phyloP scores from a whole-genome alignment of 1,284 basidiomycete genomes.

The Cerioporus squamosus region DNA sequence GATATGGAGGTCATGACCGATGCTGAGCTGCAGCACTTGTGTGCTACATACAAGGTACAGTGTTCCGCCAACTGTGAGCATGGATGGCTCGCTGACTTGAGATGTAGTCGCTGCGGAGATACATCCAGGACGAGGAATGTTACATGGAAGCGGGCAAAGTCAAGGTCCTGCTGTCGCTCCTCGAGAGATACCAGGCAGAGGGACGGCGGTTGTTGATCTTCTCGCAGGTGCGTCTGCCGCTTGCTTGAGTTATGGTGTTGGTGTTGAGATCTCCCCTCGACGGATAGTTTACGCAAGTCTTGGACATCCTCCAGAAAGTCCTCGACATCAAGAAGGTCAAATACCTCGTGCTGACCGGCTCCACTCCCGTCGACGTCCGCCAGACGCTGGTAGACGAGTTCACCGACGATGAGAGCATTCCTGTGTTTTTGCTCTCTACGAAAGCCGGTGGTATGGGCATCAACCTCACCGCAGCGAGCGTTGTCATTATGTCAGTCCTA shows the following conservation, averaged over 20 bases:
- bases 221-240: conserved; percentile 69
- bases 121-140: conserved; percentile 73
- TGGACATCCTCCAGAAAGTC: conserved; percentile 92
- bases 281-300: conserved; percentile 87
- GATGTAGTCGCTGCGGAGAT: conserved; percentile 77
- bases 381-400: conserved; percentile 97
- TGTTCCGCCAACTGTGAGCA: neutral
- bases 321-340: conserved; percentile 79
- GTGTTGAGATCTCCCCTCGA: neutral
- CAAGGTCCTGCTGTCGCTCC: conserved; percentile 70
- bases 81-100: conserved; percentile 8
- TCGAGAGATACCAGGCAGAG: conserved; percentile 72
- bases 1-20: conserved; percentile 97
- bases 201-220: conserved; percentile 91
- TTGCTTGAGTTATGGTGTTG: neutral
- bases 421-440: conserved; percentile 93
- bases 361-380: conserved; percentile 92
- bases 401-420: conserved; percentile 91
- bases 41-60: conserved; percentile 79
- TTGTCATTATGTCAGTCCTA: conserved; percentile 80
- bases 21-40: conserved; percentile 87
- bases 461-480: conserved; percentile 90
- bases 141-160: conserved; percentile 95
- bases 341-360: conserved; percentile 91
- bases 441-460: conserved; percentile 95